A percentile compares a stretch with the other conserved stretches of the same genome.
phyloP scores from a whole-genome alignment of 2,329 filamentous ascomycete species.

The Alternaria postmessia region DNA sequence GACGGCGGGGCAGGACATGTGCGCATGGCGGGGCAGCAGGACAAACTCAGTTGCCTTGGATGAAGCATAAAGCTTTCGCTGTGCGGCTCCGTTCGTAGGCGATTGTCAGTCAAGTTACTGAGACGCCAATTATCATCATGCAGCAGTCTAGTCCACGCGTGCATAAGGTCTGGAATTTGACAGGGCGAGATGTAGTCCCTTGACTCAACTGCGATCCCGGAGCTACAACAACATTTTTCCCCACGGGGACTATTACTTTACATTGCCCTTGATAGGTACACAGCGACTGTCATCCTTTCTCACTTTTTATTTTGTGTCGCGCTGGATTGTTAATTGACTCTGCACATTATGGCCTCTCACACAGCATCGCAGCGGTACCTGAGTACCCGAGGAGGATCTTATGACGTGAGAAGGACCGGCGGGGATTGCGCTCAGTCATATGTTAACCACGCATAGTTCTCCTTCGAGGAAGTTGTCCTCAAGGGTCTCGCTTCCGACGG shows the following conservation, averaged over 20 bases:
- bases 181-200: slow-evolving; percentile 20
- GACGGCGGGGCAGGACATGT: slow-evolving; percentile 11
- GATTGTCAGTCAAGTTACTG: neutral
- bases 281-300: slow-evolving; percentile 10
- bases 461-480: slow-evolving; percentile 89
- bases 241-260: slow-evolving; percentile 29
- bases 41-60: slow-evolving; percentile 1
- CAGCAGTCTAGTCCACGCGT: slow-evolving; percentile 7
- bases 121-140: neutral
- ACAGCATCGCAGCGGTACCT: slow-evolving; percentile 68
- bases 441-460: slow-evolving; percentile 65
- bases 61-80: neutral
- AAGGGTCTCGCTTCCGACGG: slow-evolving; percentile 88
- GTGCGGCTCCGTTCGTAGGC: neutral
- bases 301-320: slow-evolving; percentile 10
- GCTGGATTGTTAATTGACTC: slow-evolving; percentile 12
- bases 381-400: slow-evolving; percentile 69
- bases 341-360: slow-evolving; percentile 52
- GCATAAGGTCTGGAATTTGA: slow-evolving; percentile 14
- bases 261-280: slow-evolving; percentile 7
- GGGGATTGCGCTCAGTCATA: slow-evolving; percentile 4
- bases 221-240: slow-evolving; percentile 36
- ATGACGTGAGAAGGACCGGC: slow-evolving; percentile 59
- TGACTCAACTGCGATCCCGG: slow-evolving; percentile 42
- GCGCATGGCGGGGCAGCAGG: slow-evolving; percentile 15